These are phyloP conservation scores for Aegilops bicornis DNA, from an alignment of 176 grass and related monocot species.

Conservation along the genomic window DNA sequence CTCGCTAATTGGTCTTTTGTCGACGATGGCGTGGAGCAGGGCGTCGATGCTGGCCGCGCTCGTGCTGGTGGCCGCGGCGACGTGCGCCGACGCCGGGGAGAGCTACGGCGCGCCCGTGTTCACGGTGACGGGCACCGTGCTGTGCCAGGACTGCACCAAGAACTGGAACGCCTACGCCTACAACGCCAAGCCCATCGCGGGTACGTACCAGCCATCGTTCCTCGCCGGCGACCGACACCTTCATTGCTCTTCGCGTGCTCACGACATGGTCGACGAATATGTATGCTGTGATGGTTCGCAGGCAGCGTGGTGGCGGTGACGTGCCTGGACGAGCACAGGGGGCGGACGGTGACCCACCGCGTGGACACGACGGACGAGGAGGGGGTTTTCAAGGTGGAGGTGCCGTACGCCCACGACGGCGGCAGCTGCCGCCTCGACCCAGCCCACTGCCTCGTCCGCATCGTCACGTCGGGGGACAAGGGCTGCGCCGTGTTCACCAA, in stretches of 20 bases:
- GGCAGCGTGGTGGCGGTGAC: constrained; percentile 61
- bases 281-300: not conserved
- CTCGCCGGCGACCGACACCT: not conserved
- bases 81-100: not conserved
- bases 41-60: not conserved
- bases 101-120: constrained; percentile 33
- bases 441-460: constrained; percentile 41
- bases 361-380: constrained; percentile 41
- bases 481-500: constrained; percentile 62
- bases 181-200: constrained; percentile 49
- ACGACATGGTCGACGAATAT: not conserved
- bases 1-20: not conserved
- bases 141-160: constrained; percentile 91
- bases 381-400: constrained; percentile 54
- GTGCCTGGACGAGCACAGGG: constrained; percentile 47
- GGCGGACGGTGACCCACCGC: constrained; percentile 39
- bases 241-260: not conserved
- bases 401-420: constrained; percentile 16
- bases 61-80: constrained; percentile 17
- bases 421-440: constrained; percentile 14
- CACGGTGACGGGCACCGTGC: constrained; percentile 57
- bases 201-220: constrained; percentile 21
- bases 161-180: constrained; percentile 67
- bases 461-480: constrained; percentile 47
- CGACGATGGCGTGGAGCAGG: constrained; percentile 19